Percentiles rank a stretch among this genome's conserved stretches.
Conservation (phyloP, 2,329 filamentous ascomycete species). For the Alternaria ventricosa region DNA sequence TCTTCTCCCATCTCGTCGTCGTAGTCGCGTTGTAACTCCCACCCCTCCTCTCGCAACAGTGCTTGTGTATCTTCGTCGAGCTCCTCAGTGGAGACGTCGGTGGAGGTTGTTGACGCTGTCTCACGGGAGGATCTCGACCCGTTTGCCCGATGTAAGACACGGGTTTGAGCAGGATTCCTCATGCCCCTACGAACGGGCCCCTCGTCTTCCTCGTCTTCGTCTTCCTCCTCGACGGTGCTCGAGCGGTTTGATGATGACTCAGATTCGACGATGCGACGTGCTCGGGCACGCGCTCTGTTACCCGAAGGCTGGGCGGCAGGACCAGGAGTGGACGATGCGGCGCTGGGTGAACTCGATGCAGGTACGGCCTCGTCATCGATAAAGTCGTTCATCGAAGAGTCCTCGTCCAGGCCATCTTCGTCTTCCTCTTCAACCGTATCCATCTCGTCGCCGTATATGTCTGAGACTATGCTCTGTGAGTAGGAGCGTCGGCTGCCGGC, state of each 20-base stretch:
- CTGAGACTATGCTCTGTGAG: conserved; percentile 49
- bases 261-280: conserved; percentile 48
- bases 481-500: conserved; percentile 51
- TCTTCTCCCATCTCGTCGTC: conserved; percentile 48
- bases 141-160: conserved; percentile 43
- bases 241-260: conserved; percentile 48
- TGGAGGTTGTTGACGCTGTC: conserved; percentile 43
- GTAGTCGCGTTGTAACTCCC: conserved; percentile 49
- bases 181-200: conserved; percentile 44
- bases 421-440: conserved; percentile 53
- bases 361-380: conserved; percentile 46
- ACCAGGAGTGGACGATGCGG: conserved; percentile 38
- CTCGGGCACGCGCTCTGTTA: conserved; percentile 30
- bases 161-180: conserved; percentile 38
- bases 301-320: conserved; percentile 39
- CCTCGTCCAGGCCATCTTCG: conserved; percentile 47
- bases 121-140: conserved; percentile 39
- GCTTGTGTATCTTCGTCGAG: conserved; percentile 50
- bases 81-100: conserved; percentile 45
- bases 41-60: conserved; percentile 45
- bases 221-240: conserved; percentile 42
- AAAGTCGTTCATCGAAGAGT: conserved; percentile 53
- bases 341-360: conserved; percentile 29
- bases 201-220: conserved; percentile 48
- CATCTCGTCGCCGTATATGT: conserved; percentile 51